Conservation (phyloP, 1,284 basidiomycete genomes). For the Ustilago hordei region DNA sequence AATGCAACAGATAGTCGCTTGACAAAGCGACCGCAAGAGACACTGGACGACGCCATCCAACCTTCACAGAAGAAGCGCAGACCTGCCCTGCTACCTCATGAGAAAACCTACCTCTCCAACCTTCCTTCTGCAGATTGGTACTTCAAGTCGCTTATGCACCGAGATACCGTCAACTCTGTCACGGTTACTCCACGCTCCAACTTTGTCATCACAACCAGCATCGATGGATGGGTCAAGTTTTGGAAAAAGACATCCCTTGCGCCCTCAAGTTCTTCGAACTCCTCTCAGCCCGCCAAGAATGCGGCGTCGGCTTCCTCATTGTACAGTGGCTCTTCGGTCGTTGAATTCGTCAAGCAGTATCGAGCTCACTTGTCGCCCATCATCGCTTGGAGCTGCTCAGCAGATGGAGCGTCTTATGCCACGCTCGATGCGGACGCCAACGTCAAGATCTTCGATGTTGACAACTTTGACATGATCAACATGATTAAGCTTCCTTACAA, state of each 20-base stretch:
- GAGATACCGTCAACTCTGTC: conserved; percentile 89
- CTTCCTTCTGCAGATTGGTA: conserved; percentile 93
- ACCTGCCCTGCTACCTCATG: conserved; percentile 74
- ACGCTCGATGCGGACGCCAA: conserved; percentile 73
- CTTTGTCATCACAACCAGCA: conserved; percentile 91
- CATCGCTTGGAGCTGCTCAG: conserved; percentile 83
- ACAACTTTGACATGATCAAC: conserved; percentile 99
- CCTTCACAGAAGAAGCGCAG: conserved; percentile 40
- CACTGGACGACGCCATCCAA: background rate
- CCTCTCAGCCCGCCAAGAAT: background rate
- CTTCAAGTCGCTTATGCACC: conserved; percentile 98
- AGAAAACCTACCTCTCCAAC: conserved; percentile 88
- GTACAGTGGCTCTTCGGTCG: conserved; percentile 54
- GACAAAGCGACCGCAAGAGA: conserved; percentile 16
- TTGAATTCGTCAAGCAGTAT: conserved; percentile 71
- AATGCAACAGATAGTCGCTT: background rate
- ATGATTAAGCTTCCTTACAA: conserved; percentile 81
- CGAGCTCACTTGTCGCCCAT: conserved; percentile 88
- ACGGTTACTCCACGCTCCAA: conserved; percentile 72
- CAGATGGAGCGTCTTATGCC: conserved; percentile 91
- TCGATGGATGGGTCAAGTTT: conserved; percentile 94
- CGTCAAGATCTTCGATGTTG: conserved; percentile 94
- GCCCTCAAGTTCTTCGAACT: conserved; percentile 80
- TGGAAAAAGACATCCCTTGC: conserved; percentile 98
- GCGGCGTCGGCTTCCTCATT: conserved; percentile 12